Evolutionary conservation across 139 green algal genomes (phyloP).

Genomic region (Volvox africanus): DNA sequence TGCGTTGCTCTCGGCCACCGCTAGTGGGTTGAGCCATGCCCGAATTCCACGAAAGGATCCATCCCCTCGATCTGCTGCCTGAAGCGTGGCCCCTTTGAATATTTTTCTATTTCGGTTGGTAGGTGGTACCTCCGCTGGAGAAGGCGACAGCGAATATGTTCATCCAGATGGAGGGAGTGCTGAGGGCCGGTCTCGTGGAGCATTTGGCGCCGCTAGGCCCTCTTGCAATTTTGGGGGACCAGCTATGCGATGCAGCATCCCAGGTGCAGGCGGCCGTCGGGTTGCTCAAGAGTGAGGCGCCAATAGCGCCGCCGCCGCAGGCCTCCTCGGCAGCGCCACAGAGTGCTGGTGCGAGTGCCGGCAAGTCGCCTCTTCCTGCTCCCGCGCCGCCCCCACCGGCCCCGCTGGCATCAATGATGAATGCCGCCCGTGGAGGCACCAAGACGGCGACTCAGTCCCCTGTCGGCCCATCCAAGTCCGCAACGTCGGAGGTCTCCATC

Average conservation of each 20-base stretch:
- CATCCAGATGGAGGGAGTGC: conserved; percentile 76
- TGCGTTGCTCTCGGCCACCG: no score
- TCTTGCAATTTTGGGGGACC: background rate
- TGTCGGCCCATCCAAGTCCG: background rate
- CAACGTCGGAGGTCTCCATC: background rate
- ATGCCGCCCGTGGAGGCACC: background rate
- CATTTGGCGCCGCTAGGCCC: conserved; percentile 64
- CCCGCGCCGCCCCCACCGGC: background rate
- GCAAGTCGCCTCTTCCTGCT: background rate
- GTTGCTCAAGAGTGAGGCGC: conserved; percentile 45
- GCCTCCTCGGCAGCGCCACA: background rate
- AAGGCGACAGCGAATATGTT: conserved; percentile 67
- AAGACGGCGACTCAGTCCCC: background rate
- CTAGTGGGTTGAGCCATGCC: no score
- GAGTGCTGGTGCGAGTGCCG: background rate
- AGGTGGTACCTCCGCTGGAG: conserved; percentile 87
- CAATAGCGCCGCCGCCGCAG: background rate
- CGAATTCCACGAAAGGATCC: no score
- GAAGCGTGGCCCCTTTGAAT: no score
- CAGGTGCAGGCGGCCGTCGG: conserved; percentile 4
- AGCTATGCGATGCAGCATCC: background rate
- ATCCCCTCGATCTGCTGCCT: no score
- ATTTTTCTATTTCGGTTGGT: background rate
- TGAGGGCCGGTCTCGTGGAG: conserved; percentile 74
- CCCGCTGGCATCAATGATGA: background rate